phyloP scores from a whole-genome alignment of 495 filamentous ascomycete species.

The Entonaema liquescens region DNA sequence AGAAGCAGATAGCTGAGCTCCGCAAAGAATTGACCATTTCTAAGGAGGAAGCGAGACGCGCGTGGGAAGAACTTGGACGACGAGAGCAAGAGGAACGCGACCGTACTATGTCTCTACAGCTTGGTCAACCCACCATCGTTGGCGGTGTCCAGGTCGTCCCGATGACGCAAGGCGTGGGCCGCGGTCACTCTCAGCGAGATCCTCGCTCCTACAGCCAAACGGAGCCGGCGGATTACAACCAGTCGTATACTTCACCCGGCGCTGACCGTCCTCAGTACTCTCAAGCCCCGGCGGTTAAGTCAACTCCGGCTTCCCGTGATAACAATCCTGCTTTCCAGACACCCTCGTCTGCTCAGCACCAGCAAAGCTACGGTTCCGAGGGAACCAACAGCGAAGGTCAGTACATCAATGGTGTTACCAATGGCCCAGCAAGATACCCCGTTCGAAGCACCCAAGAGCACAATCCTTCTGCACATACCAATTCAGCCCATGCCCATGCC shows the following conservation, averaged over 20 bases:
- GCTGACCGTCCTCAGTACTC: slow-evolving; percentile 47
- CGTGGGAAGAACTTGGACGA: slow-evolving; percentile 96
- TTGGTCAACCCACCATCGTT: slow-evolving; percentile 87
- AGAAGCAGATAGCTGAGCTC: slow-evolving; percentile 84
- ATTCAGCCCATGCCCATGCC: slow-evolving; percentile 50
- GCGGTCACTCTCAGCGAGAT: slow-evolving; percentile 64
- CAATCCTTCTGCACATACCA: slow-evolving; percentile 33
- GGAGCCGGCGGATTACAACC: slow-evolving; percentile 51
- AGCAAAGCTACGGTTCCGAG: slow-evolving; percentile 58
- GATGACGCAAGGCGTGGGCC: slow-evolving; percentile 80
- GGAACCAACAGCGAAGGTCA: slow-evolving; percentile 66
- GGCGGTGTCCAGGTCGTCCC: slow-evolving; percentile 97
- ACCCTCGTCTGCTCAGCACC: slow-evolving; percentile 47
- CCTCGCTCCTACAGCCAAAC: slow-evolving; percentile 51
- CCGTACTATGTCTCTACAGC: slow-evolving; percentile 80
- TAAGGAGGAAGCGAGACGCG: slow-evolving; percentile 93
- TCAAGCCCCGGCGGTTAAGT: slow-evolving; percentile 52
- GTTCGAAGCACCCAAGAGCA: slow-evolving; percentile 58
- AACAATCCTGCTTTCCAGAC: slow-evolving; percentile 34
- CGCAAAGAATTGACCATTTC: slow-evolving; percentile 90
- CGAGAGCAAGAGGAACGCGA: slow-evolving; percentile 97
- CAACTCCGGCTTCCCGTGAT: slow-evolving; percentile 40
- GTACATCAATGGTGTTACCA: slow-evolving; percentile 57
- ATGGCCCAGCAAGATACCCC: slow-evolving; percentile 51
- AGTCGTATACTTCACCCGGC: slow-evolving; percentile 46